Percentiles rank a stretch among this genome's conserved stretches.
Conservation (phyloP, 1,284 basidiomycete genomes). For the Trametes sp. region DNA sequence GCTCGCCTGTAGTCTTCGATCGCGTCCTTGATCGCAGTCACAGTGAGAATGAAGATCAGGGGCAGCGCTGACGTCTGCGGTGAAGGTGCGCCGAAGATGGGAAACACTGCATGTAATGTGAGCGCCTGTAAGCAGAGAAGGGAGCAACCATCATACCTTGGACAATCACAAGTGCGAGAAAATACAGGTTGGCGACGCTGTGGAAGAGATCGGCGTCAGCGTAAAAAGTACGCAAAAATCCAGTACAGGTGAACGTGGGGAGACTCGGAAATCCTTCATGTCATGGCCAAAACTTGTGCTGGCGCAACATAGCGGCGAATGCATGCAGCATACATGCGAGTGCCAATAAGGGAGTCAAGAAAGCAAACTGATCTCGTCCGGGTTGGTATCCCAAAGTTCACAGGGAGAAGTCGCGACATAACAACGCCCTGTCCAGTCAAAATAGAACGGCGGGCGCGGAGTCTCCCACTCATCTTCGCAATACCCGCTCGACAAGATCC, state of each 20-base stretch:
- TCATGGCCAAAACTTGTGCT: not conserved
- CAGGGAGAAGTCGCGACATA: too few species aligned
- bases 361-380: too few species aligned
- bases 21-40: conserved; percentile 95
- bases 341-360: not conserved
- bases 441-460: too few species aligned
- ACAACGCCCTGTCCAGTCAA: too few species aligned
- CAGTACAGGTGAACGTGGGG: not conserved
- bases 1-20: conserved; percentile 94
- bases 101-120: conserved; percentile 66
- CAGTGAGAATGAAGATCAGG: conserved; percentile 84
- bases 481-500: too few species aligned
- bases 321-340: not conserved
- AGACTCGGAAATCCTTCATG: too few species aligned
- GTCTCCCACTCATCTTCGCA: too few species aligned
- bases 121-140: conserved; percentile 2
- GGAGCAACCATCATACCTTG: conserved; percentile 59
- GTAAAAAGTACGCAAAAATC: conserved; percentile 1
- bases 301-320: not conserved
- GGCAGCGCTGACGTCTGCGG: conserved; percentile 89
- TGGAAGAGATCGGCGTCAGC: too few species aligned
- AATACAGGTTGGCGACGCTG: conserved; percentile 93
- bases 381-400: too few species aligned
- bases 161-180: conserved; percentile 84
- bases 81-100: conserved; percentile 89